Percentiles rank a stretch among this genome's conserved stretches.
phyloP scores from a whole-genome alignment of 2,329 filamentous ascomycete genomes.

The Apiospora rasikravindrae region DNA sequence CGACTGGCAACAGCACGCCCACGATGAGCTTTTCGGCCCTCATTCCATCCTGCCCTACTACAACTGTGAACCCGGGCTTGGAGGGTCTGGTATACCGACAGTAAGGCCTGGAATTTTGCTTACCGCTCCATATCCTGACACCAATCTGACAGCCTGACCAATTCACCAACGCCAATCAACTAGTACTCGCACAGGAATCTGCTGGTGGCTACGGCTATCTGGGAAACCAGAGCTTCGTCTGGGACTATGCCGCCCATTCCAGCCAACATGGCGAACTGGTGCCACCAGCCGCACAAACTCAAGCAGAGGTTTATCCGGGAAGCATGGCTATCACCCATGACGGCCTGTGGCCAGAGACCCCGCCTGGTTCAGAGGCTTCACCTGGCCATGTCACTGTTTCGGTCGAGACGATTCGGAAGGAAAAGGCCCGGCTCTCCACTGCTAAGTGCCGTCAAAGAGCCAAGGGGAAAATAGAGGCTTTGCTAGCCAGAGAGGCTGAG shows the following conservation, averaged over 20 bases:
- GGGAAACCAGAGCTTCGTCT: not conserved
- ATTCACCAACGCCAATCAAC: not conserved
- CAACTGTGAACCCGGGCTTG: not conserved
- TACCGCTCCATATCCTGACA: not conserved
- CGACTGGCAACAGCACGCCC: not conserved
- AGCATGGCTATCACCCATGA: not conserved
- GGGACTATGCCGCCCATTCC: not conserved
- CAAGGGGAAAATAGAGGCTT: not conserved
- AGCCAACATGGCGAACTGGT: not conserved
- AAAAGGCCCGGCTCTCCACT: not conserved
- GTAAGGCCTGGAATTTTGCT: not conserved
- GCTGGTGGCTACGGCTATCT: not conserved
- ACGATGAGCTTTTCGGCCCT: not conserved
- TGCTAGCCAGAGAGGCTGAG: not conserved
- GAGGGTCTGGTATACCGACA: not conserved
- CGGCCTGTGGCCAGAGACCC: not conserved
- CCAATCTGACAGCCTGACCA: not conserved
- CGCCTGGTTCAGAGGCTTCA: not conserved
- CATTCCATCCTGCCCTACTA: not conserved
- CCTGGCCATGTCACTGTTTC: not conserved
- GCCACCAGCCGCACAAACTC: not conserved
- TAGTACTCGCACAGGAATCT: not conserved
- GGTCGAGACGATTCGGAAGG: not conserved
- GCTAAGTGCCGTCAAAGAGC: not conserved
- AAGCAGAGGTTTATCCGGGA: not conserved